Conservation (phyloP, 1,139 yeast genomes). For the Waltiozyma sp. region DNA sequence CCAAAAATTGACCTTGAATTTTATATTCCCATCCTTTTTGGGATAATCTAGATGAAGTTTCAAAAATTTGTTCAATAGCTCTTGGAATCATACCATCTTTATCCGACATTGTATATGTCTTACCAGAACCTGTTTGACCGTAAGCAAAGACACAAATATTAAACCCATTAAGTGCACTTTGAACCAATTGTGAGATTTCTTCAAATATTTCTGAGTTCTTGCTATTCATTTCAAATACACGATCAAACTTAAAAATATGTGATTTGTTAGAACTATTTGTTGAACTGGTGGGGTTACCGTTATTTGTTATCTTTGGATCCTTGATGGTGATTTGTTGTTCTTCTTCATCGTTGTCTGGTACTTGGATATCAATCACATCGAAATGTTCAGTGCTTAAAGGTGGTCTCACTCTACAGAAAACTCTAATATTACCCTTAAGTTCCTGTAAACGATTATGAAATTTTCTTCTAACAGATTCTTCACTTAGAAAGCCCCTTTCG, state of each 20-base stretch:
- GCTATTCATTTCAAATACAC: conserved; percentile 48
- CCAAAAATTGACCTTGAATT: conserved; percentile 70
- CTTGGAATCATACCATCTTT: conserved; percentile 75
- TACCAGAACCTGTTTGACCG: conserved; percentile 97
- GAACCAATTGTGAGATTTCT: conserved; percentile 80
- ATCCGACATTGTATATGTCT: conserved; percentile 82
- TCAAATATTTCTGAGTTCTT: conserved; percentile 60
- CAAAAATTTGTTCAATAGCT: conserved; percentile 64
- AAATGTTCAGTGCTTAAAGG: conserved; percentile 20
- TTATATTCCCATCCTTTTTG: conserved; percentile 54
- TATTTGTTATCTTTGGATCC: conserved; percentile 15
- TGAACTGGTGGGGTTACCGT: conserved; percentile 1
- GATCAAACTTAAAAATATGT: conserved; percentile 60
- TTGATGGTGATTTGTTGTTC: conserved; percentile 35
- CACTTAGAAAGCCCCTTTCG: conserved; percentile 28
- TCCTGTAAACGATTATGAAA: conserved; percentile 75
- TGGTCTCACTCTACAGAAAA: conserved; percentile 81
- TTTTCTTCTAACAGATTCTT: conserved; percentile 47
- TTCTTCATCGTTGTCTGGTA: conserved; percentile 44
- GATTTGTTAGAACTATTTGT: conserved; percentile 4
- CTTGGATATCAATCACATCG: conserved; percentile 28
- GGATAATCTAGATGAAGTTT: conserved; percentile 38
- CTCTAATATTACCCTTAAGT: conserved; percentile 84
- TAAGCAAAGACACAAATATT: conserved; percentile 94
- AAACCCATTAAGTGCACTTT: conserved; percentile 81